A percentile compares a stretch with the other conserved stretches of the same genome.
phyloP scores from a whole-genome alignment of 1,284 basidiomycete genomes.

The Grifola frondosa region DNA sequence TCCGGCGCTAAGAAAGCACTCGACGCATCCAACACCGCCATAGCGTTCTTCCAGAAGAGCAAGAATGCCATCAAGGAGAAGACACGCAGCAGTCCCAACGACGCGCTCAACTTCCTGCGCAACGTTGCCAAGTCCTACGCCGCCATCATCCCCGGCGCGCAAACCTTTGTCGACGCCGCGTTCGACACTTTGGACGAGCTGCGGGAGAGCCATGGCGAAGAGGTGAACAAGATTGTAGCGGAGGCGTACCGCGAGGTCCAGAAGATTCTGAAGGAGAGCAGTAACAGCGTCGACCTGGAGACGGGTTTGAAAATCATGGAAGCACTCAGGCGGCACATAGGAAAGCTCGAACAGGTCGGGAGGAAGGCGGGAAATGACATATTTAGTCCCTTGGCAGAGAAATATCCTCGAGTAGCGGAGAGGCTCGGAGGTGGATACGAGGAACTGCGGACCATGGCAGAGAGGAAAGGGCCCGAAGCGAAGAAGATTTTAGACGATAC shows the following conservation, averaged over 20 bases:
- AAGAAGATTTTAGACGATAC: conserved; percentile 36
- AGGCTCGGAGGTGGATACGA: conserved; percentile 34
- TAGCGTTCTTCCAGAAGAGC: conserved; percentile 35
- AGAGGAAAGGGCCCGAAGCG: conserved; percentile 36
- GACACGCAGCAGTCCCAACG: conserved; percentile 35
- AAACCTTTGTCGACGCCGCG: conserved; percentile 39
- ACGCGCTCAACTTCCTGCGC: conserved; percentile 41
- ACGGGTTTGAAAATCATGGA: conserved; percentile 33
- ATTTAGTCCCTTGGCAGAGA: conserved; percentile 28
- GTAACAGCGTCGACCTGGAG: conserved; percentile 26
- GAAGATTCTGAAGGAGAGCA: conserved; percentile 30
- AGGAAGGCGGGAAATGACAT: conserved; percentile 33
- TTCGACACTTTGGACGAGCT: conserved; percentile 46
- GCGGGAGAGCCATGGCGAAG: conserved; percentile 41
- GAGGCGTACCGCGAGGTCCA: conserved; percentile 40
- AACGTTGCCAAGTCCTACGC: conserved; percentile 41
- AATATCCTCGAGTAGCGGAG: conserved; percentile 34
- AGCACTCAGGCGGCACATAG: conserved; percentile 27
- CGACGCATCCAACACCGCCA: conserved; percentile 29
- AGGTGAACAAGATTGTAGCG: conserved; percentile 40
- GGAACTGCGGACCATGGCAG: conserved; percentile 33
- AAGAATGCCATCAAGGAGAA: conserved; percentile 36
- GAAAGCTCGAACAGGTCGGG: conserved; percentile 31
- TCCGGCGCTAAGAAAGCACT: conserved; percentile 20
- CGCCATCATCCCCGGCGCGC: conserved; percentile 41